A percentile compares a stretch with the other conserved stretches of the same genome.
Evolutionary conservation across 1,139 yeast genomes (phyloP).

Genomic region (Suhomyces taliae): DNA sequence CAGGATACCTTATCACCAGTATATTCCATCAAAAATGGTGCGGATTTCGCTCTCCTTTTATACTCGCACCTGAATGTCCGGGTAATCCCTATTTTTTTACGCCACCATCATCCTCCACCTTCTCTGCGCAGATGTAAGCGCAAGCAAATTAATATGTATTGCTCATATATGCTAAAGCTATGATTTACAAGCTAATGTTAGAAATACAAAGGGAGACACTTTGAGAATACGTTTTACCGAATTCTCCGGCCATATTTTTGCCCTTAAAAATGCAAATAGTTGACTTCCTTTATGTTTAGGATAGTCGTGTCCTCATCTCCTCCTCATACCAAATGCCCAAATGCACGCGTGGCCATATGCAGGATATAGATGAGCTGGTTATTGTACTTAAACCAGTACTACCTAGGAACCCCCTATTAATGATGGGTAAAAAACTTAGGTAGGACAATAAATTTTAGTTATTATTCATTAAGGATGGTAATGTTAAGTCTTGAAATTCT

Average conservation of each 20-base stretch:
- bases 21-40: neutral
- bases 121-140: slow-evolving; percentile 51
- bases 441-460: too few species aligned
- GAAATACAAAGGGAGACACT: neutral
- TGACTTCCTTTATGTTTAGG: neutral
- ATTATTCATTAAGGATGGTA: too few species aligned
- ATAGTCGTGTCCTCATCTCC: too few species aligned
- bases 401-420: too few species aligned
- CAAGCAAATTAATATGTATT: slow-evolving; percentile 5
- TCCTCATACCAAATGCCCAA: too few species aligned
- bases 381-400: neutral
- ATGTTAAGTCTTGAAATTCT: too few species aligned
- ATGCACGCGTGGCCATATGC: neutral
- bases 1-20: slow-evolving; percentile 10
- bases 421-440: too few species aligned
- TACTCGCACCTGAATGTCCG: slow-evolving; percentile 26
- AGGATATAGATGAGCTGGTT: slow-evolving; percentile 8
- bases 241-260: neutral
- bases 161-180: slow-evolving; percentile 6
- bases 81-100: slow-evolving; percentile 48
- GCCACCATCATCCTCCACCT: slow-evolving; percentile 72
- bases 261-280: neutral
- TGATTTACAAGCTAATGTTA: neutral
- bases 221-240: neutral
- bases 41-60: slow-evolving; percentile 20